Evolutionary conservation across 805 yeast genomes (phyloP).

Genomic region (Metschnikowia bowlesiae): DNA sequence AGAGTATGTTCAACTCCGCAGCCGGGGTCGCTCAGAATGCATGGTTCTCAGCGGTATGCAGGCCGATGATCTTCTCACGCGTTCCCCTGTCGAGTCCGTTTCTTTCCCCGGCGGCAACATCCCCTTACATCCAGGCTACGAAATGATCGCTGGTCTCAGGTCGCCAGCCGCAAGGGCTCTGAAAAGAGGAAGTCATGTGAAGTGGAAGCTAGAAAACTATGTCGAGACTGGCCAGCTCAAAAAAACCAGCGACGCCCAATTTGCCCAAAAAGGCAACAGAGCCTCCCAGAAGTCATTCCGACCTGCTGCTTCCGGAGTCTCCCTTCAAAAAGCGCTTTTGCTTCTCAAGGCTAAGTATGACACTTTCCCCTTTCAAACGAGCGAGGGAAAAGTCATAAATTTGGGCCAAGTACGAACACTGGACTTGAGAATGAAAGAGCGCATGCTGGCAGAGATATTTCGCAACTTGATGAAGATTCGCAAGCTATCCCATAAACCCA

Average conservation of each 20-base stretch:
- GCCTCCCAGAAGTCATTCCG: conserved; percentile 4
- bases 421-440: conserved; percentile 22
- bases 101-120: neutral
- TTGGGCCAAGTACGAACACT: conserved; percentile 20
- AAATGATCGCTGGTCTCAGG: neutral
- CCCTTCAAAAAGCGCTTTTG: conserved; percentile 23
- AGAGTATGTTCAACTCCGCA: neutral
- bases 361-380: conserved; percentile 20
- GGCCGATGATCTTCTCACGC: conserved; percentile 1
- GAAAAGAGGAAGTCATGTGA: conserved; percentile 5
- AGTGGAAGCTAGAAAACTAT: conserved; percentile 24
- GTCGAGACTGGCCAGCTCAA: conserved; percentile 26
- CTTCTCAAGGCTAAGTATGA: conserved; percentile 30
- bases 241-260: conserved; percentile 16
- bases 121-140: neutral
- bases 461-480: conserved; percentile 26
- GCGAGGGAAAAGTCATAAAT: conserved; percentile 22
- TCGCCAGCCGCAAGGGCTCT: neutral
- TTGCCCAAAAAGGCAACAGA: conserved; percentile 8
- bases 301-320: neutral
- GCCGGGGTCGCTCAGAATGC: neutral
- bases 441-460: conserved; percentile 24
- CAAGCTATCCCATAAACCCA: conserved; percentile 17
- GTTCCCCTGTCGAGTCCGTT: neutral
- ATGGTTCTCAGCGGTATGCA: neutral